These are phyloP conservation scores for Backusella circina DNA, from an alignment of 192 early-diverging fungal genomes.

Conservation along the genomic window DNA sequence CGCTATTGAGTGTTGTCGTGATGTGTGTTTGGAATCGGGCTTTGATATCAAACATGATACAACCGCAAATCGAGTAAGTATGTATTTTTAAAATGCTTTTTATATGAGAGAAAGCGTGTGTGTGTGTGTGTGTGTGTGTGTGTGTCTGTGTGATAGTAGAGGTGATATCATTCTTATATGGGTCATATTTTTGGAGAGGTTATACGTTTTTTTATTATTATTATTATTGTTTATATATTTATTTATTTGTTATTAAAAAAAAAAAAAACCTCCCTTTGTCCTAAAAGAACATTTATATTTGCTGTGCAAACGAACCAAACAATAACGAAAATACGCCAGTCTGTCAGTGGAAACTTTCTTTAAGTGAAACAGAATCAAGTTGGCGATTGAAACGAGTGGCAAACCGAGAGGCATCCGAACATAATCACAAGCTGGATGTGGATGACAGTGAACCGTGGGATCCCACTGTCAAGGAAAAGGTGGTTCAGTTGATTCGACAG, in stretches of 20 bases:
- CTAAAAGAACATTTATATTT: conserved; percentile 45
- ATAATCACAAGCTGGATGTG: conserved; percentile 41
- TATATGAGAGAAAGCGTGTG: too few species aligned
- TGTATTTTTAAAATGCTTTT: neutral
- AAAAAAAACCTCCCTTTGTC: too few species aligned
- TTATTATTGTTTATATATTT: neutral
- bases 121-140: too few species aligned
- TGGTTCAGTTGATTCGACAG: conserved; percentile 38
- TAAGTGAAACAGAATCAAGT: conserved; percentile 39
- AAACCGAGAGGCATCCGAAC: conserved; percentile 41
- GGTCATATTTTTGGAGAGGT: neutral
- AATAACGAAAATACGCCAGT: conserved; percentile 40
- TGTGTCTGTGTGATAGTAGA: too few species aligned
- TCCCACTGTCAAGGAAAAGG: conserved; percentile 34
- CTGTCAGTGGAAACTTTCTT: conserved; percentile 48
- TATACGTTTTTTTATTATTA: neutral
- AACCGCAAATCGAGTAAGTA: conserved; percentile 46
- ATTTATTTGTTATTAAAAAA: neutral
- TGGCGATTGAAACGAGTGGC: conserved; percentile 46
- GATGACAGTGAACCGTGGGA: conserved; percentile 43
- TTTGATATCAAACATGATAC: conserved; percentile 52
- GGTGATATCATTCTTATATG: neutral
- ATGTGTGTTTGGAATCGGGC: conserved; percentile 40
- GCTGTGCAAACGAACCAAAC: conserved; percentile 46
- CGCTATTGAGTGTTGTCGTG: conserved; percentile 40